These are phyloP conservation scores for Salix udensis DNA, from an alignment of 345 rosid species.

Conservation along the genomic window DNA sequence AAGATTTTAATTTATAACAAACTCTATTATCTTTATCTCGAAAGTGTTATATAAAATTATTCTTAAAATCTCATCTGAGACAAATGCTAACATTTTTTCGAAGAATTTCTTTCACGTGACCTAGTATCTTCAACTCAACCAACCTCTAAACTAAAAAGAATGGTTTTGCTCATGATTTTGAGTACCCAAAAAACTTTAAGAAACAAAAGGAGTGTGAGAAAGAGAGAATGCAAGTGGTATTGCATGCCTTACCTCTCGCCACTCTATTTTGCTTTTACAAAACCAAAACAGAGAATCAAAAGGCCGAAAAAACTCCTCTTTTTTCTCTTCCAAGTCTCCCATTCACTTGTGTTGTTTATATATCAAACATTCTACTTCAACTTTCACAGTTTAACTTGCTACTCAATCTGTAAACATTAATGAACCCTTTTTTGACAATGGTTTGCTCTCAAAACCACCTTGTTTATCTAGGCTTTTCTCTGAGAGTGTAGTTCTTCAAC, in stretches of 20 bases:
- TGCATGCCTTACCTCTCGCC: constrained; percentile 35
- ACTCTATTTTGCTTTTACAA: constrained; percentile 25
- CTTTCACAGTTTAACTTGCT: background rate
- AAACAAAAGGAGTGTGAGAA: constrained; percentile 2
- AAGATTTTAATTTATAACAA: no score
- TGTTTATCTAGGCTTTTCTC: background rate
- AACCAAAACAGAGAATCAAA: constrained; percentile 18
- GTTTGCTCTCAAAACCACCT: background rate
- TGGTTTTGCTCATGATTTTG: no score
- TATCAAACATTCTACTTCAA: no score
- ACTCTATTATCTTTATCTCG: no score
- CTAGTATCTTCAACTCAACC: no score
- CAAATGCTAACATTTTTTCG: no score
- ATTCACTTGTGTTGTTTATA: background rate
- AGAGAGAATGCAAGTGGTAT: constrained; percentile 35
- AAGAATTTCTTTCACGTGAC: no score
- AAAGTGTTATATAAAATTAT: no score
- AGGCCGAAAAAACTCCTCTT: background rate
- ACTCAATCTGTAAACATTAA: background rate
- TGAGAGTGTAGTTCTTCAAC: background rate
- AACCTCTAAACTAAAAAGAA: no score
- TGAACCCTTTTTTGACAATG: background rate
- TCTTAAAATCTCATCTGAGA: no score
- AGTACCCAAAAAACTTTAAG: background rate
- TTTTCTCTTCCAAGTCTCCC: background rate